These are phyloP conservation scores for Cercospora beticola DNA, from an alignment of 2,329 filamentous ascomycete genomes.

Conservation along the genomic window DNA sequence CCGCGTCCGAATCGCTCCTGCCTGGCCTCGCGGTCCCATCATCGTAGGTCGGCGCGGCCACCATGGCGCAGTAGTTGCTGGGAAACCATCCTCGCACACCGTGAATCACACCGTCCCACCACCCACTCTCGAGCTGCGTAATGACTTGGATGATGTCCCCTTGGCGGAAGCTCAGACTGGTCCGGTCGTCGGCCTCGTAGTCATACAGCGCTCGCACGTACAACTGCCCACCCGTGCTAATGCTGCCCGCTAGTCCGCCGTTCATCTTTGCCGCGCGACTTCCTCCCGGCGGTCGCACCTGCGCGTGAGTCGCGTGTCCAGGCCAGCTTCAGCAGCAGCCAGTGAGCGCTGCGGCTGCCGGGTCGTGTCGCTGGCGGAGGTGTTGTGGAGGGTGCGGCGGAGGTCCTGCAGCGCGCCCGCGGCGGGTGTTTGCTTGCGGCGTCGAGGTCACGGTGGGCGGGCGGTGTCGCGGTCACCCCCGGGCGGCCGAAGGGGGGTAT, in stretches of 20 bases:
- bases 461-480: background rate
- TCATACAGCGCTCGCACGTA: constrained; percentile 96
- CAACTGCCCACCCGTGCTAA: constrained; percentile 59
- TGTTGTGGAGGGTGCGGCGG: background rate
- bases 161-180: constrained; percentile 92
- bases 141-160: constrained; percentile 98
- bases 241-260: constrained; percentile 48
- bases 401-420: background rate
- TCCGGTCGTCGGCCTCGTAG: constrained; percentile 96
- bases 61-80: constrained; percentile 94
- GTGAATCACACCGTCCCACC: constrained; percentile 99
- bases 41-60: constrained; percentile 72
- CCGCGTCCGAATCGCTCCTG: constrained; percentile 41
- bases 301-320: constrained; percentile 6
- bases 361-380: background rate
- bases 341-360: background rate
- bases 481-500: background rate
- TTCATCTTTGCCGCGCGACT: constrained; percentile 45
- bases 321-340: constrained; percentile 2
- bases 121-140: constrained; percentile 94
- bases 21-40: constrained; percentile 61
- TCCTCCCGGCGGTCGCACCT: constrained; percentile 13
- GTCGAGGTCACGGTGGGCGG: background rate
- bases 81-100: constrained; percentile 97
- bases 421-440: background rate